Evolutionary conservation across 225 moss, liverwort and hornwort species (phyloP).

Genomic region (Neckera pumila): DNA sequence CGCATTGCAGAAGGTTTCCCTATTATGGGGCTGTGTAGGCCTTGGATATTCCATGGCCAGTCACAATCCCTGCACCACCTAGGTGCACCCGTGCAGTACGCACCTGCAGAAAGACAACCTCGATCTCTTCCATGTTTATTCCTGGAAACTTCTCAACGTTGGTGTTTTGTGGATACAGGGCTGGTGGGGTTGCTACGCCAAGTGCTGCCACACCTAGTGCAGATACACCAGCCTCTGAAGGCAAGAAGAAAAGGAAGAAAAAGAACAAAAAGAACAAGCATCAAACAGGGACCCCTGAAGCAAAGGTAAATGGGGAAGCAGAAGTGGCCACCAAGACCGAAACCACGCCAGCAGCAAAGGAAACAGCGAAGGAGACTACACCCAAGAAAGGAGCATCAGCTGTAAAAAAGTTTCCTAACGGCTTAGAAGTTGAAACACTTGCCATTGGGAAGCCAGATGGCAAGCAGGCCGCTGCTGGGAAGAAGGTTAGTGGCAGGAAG

Average conservation of each 20-base stretch:
- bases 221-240: constrained; percentile 14
- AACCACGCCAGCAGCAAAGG: neutral
- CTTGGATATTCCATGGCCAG: neutral
- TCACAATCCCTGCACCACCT: neutral
- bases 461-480: constrained; percentile 65
- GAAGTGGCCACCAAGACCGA: neutral
- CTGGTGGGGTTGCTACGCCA: constrained; percentile 9
- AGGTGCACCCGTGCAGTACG: neutral
- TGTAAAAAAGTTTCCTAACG: constrained; percentile 67
- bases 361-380: neutral
- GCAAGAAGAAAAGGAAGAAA: constrained; percentile 26
- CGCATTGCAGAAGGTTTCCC: neutral
- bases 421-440: constrained; percentile 71
- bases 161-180: constrained; percentile 3
- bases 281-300: constrained; percentile 5
- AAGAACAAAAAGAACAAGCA: constrained; percentile 29
- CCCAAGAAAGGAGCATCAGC: neutral
- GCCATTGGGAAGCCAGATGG: constrained; percentile 90
- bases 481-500: constrained; percentile 50
- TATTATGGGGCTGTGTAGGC: neutral
- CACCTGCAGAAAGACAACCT: neutral
- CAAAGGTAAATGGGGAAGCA: constrained; percentile 10
- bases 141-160: neutral
- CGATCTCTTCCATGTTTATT: neutral
- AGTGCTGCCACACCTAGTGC: neutral